Evolutionary conservation across 2,329 filamentous ascomycete genomes (phyloP), one percentile per base, ranked within the genome.

Genomic region (Aspergillus calidoustus): DNA sequence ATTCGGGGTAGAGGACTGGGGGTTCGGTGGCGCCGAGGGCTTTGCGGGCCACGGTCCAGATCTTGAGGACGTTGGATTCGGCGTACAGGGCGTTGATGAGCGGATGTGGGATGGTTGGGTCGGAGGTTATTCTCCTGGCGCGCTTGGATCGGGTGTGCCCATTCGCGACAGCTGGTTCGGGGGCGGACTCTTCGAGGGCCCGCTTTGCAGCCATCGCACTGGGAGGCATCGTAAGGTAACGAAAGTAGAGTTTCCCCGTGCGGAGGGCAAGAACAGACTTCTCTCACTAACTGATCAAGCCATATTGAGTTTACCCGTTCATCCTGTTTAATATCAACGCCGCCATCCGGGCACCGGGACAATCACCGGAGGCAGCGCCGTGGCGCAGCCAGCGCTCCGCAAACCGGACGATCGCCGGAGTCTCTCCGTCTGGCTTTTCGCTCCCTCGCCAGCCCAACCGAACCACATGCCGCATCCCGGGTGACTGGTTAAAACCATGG

Each of bases 11-110:
- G 2, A 67, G 38, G 7, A 51, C 34, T 4, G 2, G 58, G 13
- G 8, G 65, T 38, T n/a, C 56, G 56, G 64, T 65, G 41, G 43
- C 60, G 28, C 49, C 49, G 7, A 67, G 41, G 0, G 66, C 64
- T 17, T 46, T 64, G 17, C 48, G 53, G 23, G 69, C 70, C 8
- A 71, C 64, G 1, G 34, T 58, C 70, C 70, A 72, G 8, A 71
- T 56, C 49, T 69, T 71, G 3, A 66, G 64, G 22, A 63, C 54
- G 2, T 56, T 59, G 5, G 65, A 66, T 8, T 58, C 57, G 1
- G 66, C 65, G 28, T 69, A 72, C 1, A 72, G 64, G 15, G 41
- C 44, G 4, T 57, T 7, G n/a, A 22, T 13, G 6, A 60, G 5
- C 2, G 43, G 7, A 13, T 31, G 15, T 19, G 57, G 22, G 19